Percentiles rank a stretch among this genome's conserved stretches.
phyloP scores from a whole-genome alignment of 805 yeast species.

The Sungouiella blattae region DNA sequence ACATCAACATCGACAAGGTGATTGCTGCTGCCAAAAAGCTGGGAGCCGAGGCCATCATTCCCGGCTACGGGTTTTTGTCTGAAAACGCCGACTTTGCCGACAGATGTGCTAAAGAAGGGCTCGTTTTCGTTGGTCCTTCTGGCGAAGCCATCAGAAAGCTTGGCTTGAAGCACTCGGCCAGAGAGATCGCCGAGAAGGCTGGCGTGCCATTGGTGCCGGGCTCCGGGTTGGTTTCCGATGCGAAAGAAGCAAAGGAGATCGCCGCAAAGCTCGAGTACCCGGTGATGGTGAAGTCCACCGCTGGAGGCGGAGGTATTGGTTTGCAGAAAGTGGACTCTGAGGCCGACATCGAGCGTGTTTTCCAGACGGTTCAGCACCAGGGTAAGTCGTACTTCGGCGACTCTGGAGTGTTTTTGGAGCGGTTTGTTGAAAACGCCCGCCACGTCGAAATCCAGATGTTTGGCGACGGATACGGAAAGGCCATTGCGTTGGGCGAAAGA shows the following conservation, averaged over 20 bases:
- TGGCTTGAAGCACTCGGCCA: slow-evolving; percentile 94
- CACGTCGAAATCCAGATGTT: slow-evolving; percentile 96
- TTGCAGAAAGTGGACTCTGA: slow-evolving; percentile 86
- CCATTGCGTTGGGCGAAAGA: slow-evolving; percentile 93
- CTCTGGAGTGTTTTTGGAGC: slow-evolving; percentile 90
- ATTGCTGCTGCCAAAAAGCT: slow-evolving; percentile 79
- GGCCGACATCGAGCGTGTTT: slow-evolving; percentile 77
- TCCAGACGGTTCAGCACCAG: slow-evolving; percentile 89
- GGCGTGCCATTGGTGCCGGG: slow-evolving; percentile 98
- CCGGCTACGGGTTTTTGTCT: slow-evolving; percentile 95
- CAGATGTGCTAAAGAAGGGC: slow-evolving; percentile 75
- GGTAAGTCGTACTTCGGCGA: slow-evolving; percentile 93
- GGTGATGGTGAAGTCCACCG: slow-evolving; percentile 94
- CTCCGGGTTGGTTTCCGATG: slow-evolving; percentile 69
- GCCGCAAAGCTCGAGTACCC: slow-evolving; percentile 82
- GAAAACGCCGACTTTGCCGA: slow-evolving; percentile 97
- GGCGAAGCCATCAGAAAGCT: slow-evolving; percentile 88
- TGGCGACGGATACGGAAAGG: slow-evolving; percentile 93
- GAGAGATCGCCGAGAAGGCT: slow-evolving; percentile 89
- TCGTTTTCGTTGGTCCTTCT: slow-evolving; percentile 93
- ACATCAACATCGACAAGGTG: slow-evolving; percentile 80
- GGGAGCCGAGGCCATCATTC: slow-evolving; percentile 92
- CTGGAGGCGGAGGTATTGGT: slow-evolving; percentile 99
- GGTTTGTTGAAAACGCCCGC: slow-evolving; percentile 91
- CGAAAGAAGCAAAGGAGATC: slow-evolving; percentile 70